Evolutionary conservation across 129 eudicot genomes (phyloP), one percentile per base, ranked within the genome.

Genomic region (Cynara cardunculus): DNA sequence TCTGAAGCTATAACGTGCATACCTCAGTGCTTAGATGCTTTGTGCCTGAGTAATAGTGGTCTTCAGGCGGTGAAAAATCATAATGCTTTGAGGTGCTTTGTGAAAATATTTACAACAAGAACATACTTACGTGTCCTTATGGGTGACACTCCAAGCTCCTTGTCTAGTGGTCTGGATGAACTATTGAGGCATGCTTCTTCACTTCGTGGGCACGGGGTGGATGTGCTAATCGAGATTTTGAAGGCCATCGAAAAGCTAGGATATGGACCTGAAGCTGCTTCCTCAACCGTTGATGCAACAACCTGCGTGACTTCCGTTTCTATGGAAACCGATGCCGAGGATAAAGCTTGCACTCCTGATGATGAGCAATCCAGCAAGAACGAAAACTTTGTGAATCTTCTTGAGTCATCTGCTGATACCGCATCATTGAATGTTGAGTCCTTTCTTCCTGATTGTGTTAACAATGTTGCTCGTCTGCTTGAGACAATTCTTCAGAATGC

Each of bases 11-110:
- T 95, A 83, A 82, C 91, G 22, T 95, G 99, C 87, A 89, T 95
- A 89, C 99, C 99, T 30, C 97, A 90, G 89, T 90, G 99, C 81
- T 87, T 95, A 82, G 97, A 95, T 88, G 99, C 99, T 2, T 80
- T 95, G 88, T 95, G 99, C 69, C 88, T 95, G 81, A 90, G 80
- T 84, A 95, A 92, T 75, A 88, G 71, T 72, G 99, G 99, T 46
- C 96, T 95, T 56, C 97, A 92, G 85, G 96, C 95, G 14, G 97
- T 95, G 78, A 92, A 91, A 86, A 94, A 95, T 76, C 89, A 87
- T 72, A 91, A 91, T 89, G 99, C 99, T 76, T 80, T 95, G 81
- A 90, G 94, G 89, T 95, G 99, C 83, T 95, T 95, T 83, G 97
- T 95, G 74, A 95, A 88, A 77, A 91, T 95, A 83, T 95, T 95